Conservation (phyloP, 768 basidiomycete species). For the Amanita phalloides region DNA sequence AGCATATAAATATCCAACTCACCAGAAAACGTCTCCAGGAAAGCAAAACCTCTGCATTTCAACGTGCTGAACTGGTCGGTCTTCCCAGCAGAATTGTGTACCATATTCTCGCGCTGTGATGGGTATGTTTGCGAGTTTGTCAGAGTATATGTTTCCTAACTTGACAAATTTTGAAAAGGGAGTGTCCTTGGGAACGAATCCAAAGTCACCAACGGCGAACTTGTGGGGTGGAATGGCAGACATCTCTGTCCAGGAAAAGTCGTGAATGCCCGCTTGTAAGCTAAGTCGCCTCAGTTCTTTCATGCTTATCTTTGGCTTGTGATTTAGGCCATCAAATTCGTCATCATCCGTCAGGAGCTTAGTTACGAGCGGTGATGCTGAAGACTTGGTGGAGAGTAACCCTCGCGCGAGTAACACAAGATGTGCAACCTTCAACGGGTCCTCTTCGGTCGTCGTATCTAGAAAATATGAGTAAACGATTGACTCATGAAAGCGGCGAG, state of each 20-base stretch:
- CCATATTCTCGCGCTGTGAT: conserved; percentile 16
- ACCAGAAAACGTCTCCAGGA: conserved; percentile 23
- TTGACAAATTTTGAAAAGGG: conserved; percentile 27
- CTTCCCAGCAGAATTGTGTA: conserved; percentile 27
- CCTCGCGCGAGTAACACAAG: conserved; percentile 26
- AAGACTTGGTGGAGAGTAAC: conserved; percentile 22
- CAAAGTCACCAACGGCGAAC: conserved; percentile 33
- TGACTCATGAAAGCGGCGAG: neutral
- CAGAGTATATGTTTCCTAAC: conserved; percentile 26
- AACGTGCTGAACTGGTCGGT: conserved; percentile 16
- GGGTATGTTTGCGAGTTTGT: conserved; percentile 14
- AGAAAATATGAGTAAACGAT: neutral
- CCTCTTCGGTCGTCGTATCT: conserved; percentile 13
- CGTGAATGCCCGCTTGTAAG: conserved; percentile 21
- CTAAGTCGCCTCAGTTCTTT: conserved; percentile 27
- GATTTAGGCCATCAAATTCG: conserved; percentile 10
- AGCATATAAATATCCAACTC: neutral
- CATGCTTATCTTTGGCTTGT: conserved; percentile 16
- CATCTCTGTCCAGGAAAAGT: conserved; percentile 30
- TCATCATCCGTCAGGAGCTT: conserved; percentile 20
- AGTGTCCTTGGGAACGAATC: conserved; percentile 26
- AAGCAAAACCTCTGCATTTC: conserved; percentile 23
- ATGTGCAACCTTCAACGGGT: conserved; percentile 22
- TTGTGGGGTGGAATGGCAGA: conserved; percentile 26
- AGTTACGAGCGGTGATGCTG: conserved; percentile 20